Evolutionary conservation across 768 basidiomycete genomes (phyloP), one percentile per base, ranked within the genome.

Genomic region (Boletus patriciae): DNA sequence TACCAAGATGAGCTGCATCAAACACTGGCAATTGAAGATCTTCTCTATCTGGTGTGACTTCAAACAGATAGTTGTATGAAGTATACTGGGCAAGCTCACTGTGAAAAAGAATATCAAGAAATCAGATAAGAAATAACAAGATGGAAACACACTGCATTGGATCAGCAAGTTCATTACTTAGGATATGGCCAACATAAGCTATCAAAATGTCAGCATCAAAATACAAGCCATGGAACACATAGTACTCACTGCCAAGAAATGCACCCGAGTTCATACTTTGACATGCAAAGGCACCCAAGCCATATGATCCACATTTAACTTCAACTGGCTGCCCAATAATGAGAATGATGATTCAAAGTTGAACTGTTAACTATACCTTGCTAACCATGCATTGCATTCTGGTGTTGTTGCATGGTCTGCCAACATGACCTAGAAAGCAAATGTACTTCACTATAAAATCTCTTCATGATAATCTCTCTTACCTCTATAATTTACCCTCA

Each of bases 231-330:
- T 13, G 1, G 15, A 10, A 41, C 0, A 12, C 8, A 46, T 21
- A 12, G 3, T 2, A 48, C 69, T 55, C 15, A 66, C 77, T 67
- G 46, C 77, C 77, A 61, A 78, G 57, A 34, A 66, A 71, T n/a
- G 60, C 59, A 18, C 44, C 41, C n/a, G 21, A 8, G 11, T 47
- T 31, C 46, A 76, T 73, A 7, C 41, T 27, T 46, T 66, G 46
- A 4, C n/a, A 34, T 10, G 80, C 74, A 68, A 78, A 82, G 4
- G 80, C 76, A 25, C 83, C 83, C 31, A 79, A 64, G 1, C 83
- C 83, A 63, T 62, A 66, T 4, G 45, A 23, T 11, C 76, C 75
- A 44, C 44, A 43, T 50, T 66, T 74, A 29, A 83, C 70, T 31
- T 68, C 63, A 23, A 79, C 43, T 21, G 56, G 52, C 80, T 82